Evolutionary conservation across 139 green algal species (phyloP).

Genomic region (Dunaliella primolecta): DNA sequence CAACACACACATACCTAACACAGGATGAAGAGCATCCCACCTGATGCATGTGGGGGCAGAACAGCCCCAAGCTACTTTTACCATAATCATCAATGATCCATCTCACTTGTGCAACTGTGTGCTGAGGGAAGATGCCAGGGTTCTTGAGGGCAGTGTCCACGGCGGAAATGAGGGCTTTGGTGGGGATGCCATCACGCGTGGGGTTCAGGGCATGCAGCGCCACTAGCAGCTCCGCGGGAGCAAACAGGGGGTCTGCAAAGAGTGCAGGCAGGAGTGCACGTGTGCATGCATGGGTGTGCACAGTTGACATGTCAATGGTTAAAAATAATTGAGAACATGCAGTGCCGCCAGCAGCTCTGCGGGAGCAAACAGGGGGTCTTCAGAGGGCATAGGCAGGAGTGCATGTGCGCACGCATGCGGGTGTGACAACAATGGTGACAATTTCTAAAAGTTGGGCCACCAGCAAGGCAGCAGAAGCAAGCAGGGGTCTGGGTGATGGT

Average conservation of each 20-base stretch:
- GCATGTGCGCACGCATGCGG: background rate
- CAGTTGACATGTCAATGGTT: background rate
- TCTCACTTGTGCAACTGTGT: slow-evolving; percentile 36
- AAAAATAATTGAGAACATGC: slow-evolving; percentile 60
- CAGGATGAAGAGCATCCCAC: too few relatives aligned
- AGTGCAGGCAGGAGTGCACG: background rate
- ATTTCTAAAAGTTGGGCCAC: slow-evolving; percentile 60
- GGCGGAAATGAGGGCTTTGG: slow-evolving; percentile 41
- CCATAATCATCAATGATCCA: too few relatives aligned
- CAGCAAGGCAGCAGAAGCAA: slow-evolving; percentile 62
- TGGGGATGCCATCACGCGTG: slow-evolving; percentile 15
- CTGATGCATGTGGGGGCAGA: too few relatives aligned
- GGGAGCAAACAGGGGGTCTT: slow-evolving; percentile 47
- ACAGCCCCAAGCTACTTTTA: too few relatives aligned
- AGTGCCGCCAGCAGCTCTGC: slow-evolving; percentile 64
- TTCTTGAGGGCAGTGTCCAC: slow-evolving; percentile 59
- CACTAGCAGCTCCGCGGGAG: slow-evolving; percentile 61
- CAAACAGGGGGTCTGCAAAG: slow-evolving; percentile 41
- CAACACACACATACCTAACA: too few relatives aligned
- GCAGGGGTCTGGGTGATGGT: slow-evolving; percentile 27
- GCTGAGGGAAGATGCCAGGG: slow-evolving; percentile 48
- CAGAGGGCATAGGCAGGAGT: background rate
- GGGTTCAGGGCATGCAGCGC: slow-evolving; percentile 56
- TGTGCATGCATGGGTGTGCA: background rate
- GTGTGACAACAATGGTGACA: background rate